Evolutionary conservation across 495 filamentous ascomycete genomes (phyloP).

Genomic region (Talaromyces adpressus): DNA sequence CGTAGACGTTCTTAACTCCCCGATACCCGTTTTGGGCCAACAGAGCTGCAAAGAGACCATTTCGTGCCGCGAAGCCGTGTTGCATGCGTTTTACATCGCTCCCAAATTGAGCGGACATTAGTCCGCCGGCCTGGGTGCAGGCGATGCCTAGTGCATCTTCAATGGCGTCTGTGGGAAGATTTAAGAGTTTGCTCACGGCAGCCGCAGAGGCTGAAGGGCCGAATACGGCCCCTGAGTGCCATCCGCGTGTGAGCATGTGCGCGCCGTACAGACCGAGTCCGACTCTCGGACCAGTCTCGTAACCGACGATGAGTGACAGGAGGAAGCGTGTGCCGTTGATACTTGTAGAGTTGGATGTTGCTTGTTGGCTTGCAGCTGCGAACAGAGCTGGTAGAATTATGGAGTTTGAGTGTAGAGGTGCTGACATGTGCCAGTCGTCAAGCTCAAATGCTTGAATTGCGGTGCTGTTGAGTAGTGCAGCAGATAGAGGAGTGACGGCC

Average conservation of each 20-base stretch:
- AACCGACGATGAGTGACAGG: slow-evolving; percentile 29
- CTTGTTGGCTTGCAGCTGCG: slow-evolving; percentile 22
- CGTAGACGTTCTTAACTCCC: slow-evolving; percentile 39
- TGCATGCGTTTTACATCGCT: too few species aligned
- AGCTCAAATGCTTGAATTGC: slow-evolving; percentile 38
- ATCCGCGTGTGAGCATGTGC: slow-evolving; percentile 32
- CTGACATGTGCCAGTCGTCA: slow-evolving; percentile 34
- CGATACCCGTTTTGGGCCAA: slow-evolving; percentile 20
- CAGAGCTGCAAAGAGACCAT: too few species aligned
- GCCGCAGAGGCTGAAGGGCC: slow-evolving; percentile 32
- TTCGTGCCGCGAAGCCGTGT: too few species aligned
- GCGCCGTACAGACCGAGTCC: slow-evolving; percentile 30
- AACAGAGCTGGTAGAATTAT: slow-evolving; percentile 34
- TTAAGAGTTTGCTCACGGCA: slow-evolving; percentile 19
- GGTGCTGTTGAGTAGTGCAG: slow-evolving; percentile 32
- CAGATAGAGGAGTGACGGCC: slow-evolving; percentile 19
- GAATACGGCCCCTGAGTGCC: slow-evolving; percentile 41
- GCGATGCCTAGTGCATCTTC: too few species aligned
- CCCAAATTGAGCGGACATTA: too few species aligned
- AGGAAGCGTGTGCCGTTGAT: slow-evolving; percentile 20
- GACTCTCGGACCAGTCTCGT: slow-evolving; percentile 33
- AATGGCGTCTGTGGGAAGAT: too few species aligned
- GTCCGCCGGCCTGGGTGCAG: too few species aligned
- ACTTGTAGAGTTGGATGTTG: neutral
- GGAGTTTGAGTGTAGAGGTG: slow-evolving; percentile 28